phyloP scores from a whole-genome alignment of 2,329 filamentous ascomycete species.

The Pyrenophora seminiperda region DNA sequence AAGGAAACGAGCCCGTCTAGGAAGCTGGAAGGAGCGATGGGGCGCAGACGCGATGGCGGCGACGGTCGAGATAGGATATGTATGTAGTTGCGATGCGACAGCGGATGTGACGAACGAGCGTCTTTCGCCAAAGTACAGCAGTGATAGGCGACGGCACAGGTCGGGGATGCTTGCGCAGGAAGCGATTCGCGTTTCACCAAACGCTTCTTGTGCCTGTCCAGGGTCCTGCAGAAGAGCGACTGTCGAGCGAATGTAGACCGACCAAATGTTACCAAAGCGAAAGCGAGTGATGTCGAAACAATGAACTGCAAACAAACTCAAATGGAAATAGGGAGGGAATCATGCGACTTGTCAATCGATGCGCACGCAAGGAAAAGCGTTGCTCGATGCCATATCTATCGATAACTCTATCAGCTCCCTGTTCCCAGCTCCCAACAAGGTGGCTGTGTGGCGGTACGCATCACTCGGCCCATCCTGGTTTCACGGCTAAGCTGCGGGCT shows the following conservation, averaged over 20 bases:
- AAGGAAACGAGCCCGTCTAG: constrained; percentile 1
- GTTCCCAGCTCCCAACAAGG: constrained; percentile 7
- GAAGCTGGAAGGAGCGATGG: neutral
- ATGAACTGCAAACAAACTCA: neutral
- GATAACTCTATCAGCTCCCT: no score
- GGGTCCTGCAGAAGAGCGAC: constrained; percentile 2
- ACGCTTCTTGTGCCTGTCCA: constrained; percentile 28
- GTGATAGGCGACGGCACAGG: constrained; percentile 4
- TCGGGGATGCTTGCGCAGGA: constrained; percentile 21
- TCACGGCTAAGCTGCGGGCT: constrained; percentile 8
- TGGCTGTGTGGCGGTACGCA: constrained; percentile 2
- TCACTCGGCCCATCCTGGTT: constrained; percentile 5
- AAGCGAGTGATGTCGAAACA: neutral
- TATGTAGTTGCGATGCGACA: neutral
- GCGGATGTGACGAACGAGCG: constrained; percentile 3
- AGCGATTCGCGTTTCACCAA: constrained; percentile 45
- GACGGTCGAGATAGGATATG: neutral
- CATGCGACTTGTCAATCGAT: neutral
- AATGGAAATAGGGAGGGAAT: neutral
- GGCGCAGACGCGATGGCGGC: constrained; percentile 1
- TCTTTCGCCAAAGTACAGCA: neutral
- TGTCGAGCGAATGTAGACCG: constrained; percentile 14
- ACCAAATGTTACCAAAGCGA: neutral
- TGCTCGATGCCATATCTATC: neutral
- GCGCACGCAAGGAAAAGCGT: neutral